Evolutionary conservation across 202 grass and related monocot species (phyloP), one percentile per base, ranked within the genome.

Genomic region (Eragrostis tef): DNA sequence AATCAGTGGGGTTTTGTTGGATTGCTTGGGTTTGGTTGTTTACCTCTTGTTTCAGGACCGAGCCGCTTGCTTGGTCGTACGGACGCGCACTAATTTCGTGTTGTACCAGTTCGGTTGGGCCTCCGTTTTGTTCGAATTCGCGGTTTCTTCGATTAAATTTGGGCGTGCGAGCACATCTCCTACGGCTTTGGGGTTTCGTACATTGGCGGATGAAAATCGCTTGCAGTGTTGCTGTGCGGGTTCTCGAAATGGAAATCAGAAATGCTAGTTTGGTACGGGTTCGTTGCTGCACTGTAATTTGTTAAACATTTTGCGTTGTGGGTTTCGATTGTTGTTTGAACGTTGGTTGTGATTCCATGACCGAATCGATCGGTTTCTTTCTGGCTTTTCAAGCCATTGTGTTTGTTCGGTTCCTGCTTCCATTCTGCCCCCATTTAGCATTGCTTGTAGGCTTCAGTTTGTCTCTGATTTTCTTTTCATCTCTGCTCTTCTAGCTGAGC

Each of bases 11-110:
- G 52, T 17, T 77, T 11, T n/a, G 2, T n/a, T 12, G 21, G 8
- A 24, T 14, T 19, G 39, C 41, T 78, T 78, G 0, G 46, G 42
- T 21, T 48, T 39, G 20, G 44, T 39, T 71, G 5, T 62, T 71
- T 71, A 44, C n/a, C 70, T 31, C 6, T 50, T 71, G 14, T 84
- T 52, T 84, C 13, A 51, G 48, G 82, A 62, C 49, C 20, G 10
- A 85, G 31, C 57, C 24, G 61, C 36, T 26, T 67, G 4, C 48
- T 66, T 74, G 29, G 27, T 46, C 39, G 8, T n/a, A 45, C 63
- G 31, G 31, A 50, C n/a, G 74, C 42, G 74, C 54, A 21, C 69
- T 11, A 34, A 56, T 85, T 68, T 79, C 75, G 57, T 79, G 67
- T 64, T 27, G 16, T 17, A 49, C 22, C 22, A 36, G 20, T 46